Base-by-base conservation (phyloP, 1,284 basidiomycete genomes). In the Coniferiporia sulphurascens region DNA sequence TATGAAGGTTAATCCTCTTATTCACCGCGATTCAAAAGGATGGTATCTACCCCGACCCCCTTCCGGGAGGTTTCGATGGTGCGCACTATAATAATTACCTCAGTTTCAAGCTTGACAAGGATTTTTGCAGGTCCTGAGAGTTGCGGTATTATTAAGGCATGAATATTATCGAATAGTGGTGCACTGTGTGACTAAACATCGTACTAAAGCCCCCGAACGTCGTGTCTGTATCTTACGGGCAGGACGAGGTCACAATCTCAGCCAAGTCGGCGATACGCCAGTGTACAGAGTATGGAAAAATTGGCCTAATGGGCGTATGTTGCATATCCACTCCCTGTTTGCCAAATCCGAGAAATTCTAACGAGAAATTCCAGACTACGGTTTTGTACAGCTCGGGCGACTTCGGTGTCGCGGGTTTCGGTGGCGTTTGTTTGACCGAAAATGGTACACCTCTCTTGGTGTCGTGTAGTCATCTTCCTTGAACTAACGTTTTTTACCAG, bases 1-100 rank as follows among this genome's bases (percentile, higher is more conserved):
- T 52, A 32, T 12, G 61, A 62, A 61, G 32, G 64, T 65, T 53
- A 43, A 54, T 52, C 34, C n/a, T 56, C 17, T 34, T 17, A 51
- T n/a, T 10, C 15, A 2, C 10, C 1, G 9, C n/a, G 34, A 10
- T 35, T 38, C 4, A 17, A 8, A 35, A 79, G 72, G 80, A 85
- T 65, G 75, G 73, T 9, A 70, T 79, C 52, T 86, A 84, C 62
- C 85, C 85, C 0, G 81, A 85, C 65, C 61, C 67, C 1, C 51
- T 63, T 10, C 69, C 73, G 4, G 79, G 77, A 13, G 83, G 83
- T 34, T 85, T 69, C 55, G 56, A 72, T 17, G 73, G 71, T 61
- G 65, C 55, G 34, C 15, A 10, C 49, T 64, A 52, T 7, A 62
- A 57, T 8, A 57, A 62, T 27, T 12, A 41, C 1, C 19, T 46